A percentile compares a stretch with the other conserved stretches of the same genome.
Evolutionary conservation across 805 yeast genomes (phyloP).

Genomic region (Nakazawaea ambrosiae): DNA sequence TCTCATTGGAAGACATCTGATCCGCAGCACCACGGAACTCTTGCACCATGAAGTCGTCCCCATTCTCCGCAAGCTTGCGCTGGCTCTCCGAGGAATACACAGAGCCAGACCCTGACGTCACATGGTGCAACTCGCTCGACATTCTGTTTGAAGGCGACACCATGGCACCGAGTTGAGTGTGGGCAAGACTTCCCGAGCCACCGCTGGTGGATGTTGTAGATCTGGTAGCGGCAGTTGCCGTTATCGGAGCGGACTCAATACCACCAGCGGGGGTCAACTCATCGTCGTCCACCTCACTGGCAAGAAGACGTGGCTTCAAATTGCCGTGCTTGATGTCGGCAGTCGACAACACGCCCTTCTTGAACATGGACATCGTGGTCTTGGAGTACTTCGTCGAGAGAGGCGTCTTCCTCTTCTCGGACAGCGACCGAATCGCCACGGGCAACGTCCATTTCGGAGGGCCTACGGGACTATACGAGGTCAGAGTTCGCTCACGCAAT

Average conservation of each 20-base stretch:
- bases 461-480: constrained; percentile 39
- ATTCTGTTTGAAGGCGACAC: constrained; percentile 1
- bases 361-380: constrained; percentile 12
- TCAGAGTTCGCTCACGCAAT: constrained; percentile 36
- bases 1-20: no score
- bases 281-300: constrained; percentile 68
- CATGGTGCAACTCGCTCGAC: constrained; percentile 3
- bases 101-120: constrained; percentile 1
- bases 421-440: constrained; percentile 42
- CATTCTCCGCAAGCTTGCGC: not conserved
- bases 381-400: constrained; percentile 10
- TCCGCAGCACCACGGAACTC: constrained; percentile 2
- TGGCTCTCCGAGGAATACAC: constrained; percentile 1
- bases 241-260: not conserved
- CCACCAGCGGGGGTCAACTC: constrained; percentile 22
- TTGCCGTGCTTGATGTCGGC: constrained; percentile 56
- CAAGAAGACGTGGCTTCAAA: constrained; percentile 58
- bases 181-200: constrained; percentile 1
- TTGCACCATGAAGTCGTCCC: constrained; percentile 1
- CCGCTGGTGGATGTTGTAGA: not conserved
- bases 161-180: constrained; percentile 8
- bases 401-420: constrained; percentile 22
- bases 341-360: constrained; percentile 15
- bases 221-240: not conserved
- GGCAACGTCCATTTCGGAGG: constrained; percentile 46